Conservation (phyloP, 75 land plant genomes). For the Pseudotsuga menziesii region DNA sequence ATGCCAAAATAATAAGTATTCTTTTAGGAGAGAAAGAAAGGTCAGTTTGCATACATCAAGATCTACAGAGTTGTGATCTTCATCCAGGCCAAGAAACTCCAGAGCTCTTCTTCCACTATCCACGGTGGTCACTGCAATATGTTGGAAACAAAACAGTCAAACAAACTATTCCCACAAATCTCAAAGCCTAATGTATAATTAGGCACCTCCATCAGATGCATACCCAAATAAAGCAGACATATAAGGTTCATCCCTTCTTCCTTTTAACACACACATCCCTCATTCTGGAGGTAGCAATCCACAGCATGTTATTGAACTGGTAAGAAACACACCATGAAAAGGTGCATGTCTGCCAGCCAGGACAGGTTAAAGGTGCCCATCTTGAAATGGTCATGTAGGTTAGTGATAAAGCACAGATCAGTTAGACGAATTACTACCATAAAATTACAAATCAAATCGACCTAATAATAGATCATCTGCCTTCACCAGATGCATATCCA, state of each 20-base stretch:
- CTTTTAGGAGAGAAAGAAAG: too few species aligned
- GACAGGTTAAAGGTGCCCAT: too few species aligned
- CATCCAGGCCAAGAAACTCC: conserved; percentile 43
- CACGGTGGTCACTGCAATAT: conserved; percentile 55
- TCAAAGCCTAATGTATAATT: not conserved
- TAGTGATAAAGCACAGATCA: not conserved
- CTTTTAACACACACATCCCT: too few species aligned
- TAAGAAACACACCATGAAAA: too few species aligned
- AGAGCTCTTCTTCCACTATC: conserved; percentile 70
- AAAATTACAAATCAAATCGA: not conserved
- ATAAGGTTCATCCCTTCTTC: not conserved
- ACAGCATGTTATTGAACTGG: too few species aligned
- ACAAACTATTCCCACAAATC: not conserved
- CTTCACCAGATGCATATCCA: not conserved
- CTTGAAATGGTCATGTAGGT: too few species aligned
- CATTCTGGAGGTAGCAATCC: too few species aligned
- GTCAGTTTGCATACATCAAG: not conserved
- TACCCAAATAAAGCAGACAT: not conserved
- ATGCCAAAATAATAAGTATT: too few species aligned
- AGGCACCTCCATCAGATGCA: not conserved
- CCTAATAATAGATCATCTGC: not conserved
- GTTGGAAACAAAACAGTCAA: not conserved
- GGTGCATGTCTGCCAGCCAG: too few species aligned
- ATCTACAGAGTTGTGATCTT: not conserved
- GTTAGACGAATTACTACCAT: not conserved